Evolutionary conservation across 2,329 filamentous ascomycete species (phyloP).

Genomic region (Paracorniculantispora psalliotae): DNA sequence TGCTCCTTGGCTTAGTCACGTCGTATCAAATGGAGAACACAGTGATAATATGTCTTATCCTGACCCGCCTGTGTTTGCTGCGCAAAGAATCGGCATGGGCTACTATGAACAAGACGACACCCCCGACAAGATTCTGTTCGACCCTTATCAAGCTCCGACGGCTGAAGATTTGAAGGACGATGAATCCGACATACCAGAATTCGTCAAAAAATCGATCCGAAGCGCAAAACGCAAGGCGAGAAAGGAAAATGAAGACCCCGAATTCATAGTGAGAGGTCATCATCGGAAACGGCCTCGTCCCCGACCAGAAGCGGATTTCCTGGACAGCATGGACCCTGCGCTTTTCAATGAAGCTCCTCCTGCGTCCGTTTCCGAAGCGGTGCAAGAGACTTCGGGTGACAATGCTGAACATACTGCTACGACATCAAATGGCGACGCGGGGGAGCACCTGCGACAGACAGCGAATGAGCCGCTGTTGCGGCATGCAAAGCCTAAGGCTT

Average conservation of each 20-base stretch:
- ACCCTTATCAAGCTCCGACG: conserved; percentile 51
- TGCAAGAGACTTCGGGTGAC: conserved; percentile 11
- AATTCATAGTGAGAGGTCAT: conserved; percentile 43
- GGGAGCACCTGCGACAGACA: conserved; percentile 29
- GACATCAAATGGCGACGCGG: conserved; percentile 14
- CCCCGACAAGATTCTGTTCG: conserved; percentile 54
- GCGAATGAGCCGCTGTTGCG: conserved; percentile 45
- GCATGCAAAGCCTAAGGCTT: conserved; percentile 47
- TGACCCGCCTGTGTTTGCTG: conserved; percentile 42
- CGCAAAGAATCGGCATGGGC: conserved; percentile 53
- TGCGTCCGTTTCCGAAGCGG: conserved; percentile 16
- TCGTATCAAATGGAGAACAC: conserved; percentile 19
- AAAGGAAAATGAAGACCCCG: conserved; percentile 49
- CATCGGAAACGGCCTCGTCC: conserved; percentile 35
- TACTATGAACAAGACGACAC: conserved; percentile 57
- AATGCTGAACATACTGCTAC: conserved; percentile 15
- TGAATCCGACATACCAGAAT: conserved; percentile 48
- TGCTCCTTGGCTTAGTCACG: conserved; percentile 4
- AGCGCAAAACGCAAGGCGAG: conserved; percentile 49
- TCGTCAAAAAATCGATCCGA: conserved; percentile 50
- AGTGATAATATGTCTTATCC: conserved; percentile 37
- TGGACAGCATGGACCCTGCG: conserved; percentile 48
- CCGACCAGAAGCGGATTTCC: conserved; percentile 24
- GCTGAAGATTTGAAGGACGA: conserved; percentile 38
- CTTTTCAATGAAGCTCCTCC: conserved; percentile 33